Evolutionary conservation across 805 yeast genomes (phyloP), one percentile per base, ranked within the genome.

Genomic region (Wickerhamia fluorescens): DNA sequence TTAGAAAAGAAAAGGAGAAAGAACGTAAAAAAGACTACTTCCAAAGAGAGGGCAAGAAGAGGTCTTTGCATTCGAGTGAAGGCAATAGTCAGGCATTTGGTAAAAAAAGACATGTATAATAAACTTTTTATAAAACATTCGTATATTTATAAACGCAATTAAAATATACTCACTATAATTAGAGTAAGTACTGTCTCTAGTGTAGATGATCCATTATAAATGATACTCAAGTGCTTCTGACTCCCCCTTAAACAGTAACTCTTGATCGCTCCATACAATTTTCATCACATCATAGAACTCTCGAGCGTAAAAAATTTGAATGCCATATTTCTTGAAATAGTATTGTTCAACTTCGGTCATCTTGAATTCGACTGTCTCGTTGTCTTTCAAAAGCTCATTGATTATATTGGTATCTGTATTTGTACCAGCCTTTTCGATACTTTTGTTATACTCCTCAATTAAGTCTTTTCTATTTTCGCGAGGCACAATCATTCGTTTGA

Each of bases 11-110:
- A 37, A 82, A 81, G 53, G 89, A 83, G 37, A 76, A 71, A 47
- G 87, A 83, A 52, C 75, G 84, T 49, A 89, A 87, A 71, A 85
- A 83, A 63, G 95, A 86, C 35, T 87, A 64, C 49, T 89, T 92
- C 47, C 70, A 79, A 20, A 73, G 67, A 41, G 75, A 76, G 42
- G 81, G 85, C 24, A 76, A 71, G 54, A 80, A 75, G 64, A 68
- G 83, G 56, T 56, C 65, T 20, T 42, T 60, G 26, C 63, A 60
- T 14, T 44, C 58, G 6, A 45, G 54, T 31, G 55, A 44, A 23
- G 45, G 45, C 14, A 51, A 51, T 31, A 41, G 51, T 14, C 49
- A 46, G 29, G 59, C 61, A 5, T 55, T 56, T 37, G 58, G 60
- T 6, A 54, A 53, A 33, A 59, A 45, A 34, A 54, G 53, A 34